Conservation (phyloP, 2,329 filamentous ascomycete species). For the Fonsecaea nubica region DNA sequence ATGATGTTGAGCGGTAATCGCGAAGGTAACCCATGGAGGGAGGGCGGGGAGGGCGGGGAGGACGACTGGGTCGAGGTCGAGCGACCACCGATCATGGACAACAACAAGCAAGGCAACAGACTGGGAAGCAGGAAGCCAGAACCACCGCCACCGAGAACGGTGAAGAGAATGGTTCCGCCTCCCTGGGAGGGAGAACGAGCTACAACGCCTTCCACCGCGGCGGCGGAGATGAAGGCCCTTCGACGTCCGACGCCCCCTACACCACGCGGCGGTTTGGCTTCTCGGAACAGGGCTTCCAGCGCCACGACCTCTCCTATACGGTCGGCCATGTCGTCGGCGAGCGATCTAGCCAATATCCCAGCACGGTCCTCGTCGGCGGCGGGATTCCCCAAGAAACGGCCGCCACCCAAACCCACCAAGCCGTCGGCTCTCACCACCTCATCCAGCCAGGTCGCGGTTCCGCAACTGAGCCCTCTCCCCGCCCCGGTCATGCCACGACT, state of each 20-base stretch:
- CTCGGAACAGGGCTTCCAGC: constrained; percentile 17
- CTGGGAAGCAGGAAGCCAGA: constrained; percentile 41
- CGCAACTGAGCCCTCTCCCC: constrained; percentile 25
- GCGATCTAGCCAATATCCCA: constrained; percentile 42
- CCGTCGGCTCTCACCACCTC: constrained; percentile 54
- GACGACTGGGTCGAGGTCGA: constrained; percentile 76
- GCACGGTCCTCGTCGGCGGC: constrained; percentile 47
- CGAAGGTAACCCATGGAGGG: constrained; percentile 79
- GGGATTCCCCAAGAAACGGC: constrained; percentile 48
- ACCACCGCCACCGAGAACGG: constrained; percentile 35
- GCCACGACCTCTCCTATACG: constrained; percentile 23
- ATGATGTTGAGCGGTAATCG: constrained; percentile 74
- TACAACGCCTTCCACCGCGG: constrained; percentile 10
- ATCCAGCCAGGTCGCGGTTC: constrained; percentile 27
- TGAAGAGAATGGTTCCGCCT: constrained; percentile 31
- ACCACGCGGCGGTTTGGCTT: constrained; percentile 9
- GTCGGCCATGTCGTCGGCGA: constrained; percentile 10
- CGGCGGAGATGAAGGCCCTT: constrained; percentile 14
- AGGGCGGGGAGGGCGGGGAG: constrained; percentile 59
- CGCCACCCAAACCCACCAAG: constrained; percentile 69
- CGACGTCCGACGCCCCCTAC: constrained; percentile 24
- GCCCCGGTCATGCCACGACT: constrained; percentile 21
- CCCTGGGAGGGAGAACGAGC: constrained; percentile 33
- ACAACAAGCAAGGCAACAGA: constrained; percentile 35
- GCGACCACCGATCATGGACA: constrained; percentile 26